phyloP scores from a whole-genome alignment of 768 basidiomycete species.

The Podaxis rugospora region DNA sequence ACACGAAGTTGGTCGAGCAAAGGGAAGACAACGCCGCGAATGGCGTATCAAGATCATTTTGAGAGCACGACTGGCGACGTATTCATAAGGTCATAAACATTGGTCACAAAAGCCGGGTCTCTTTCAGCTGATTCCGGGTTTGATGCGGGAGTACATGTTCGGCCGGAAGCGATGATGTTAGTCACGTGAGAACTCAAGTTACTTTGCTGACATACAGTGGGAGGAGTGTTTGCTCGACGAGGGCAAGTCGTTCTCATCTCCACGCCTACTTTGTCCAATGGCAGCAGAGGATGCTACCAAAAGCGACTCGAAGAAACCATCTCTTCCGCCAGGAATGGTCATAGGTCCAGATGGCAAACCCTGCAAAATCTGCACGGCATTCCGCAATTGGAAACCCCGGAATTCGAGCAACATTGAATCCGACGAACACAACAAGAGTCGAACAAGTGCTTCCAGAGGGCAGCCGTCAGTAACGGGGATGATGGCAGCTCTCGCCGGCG shows the following conservation, averaged over 20 bases:
- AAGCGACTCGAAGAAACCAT: slow-evolving; percentile 2
- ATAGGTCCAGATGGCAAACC: slow-evolving; percentile 93
- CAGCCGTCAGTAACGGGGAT: slow-evolving; percentile 12
- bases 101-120: background rate
- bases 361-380: slow-evolving; percentile 88
- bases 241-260: no score
- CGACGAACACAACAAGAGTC: slow-evolving; percentile 16
- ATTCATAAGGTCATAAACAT: background rate
- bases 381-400: slow-evolving; percentile 61
- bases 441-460: slow-evolving; percentile 7
- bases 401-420: slow-evolving; percentile 28
- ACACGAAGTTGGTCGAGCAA: background rate
- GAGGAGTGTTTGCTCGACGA: no score
- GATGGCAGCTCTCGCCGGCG: slow-evolving; percentile 23
- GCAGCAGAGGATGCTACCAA: background rate
- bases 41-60: slow-evolving; percentile 4
- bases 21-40: background rate
- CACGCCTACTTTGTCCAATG: background rate
- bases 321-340: slow-evolving; percentile 75
- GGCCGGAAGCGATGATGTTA: background rate
- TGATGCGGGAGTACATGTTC: background rate
- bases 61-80: background rate
- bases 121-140: slow-evolving; percentile 5
- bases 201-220: background rate
- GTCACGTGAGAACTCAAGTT: background rate